Evolutionary conservation across 1,139 yeast genomes (phyloP), one percentile per base, ranked within the genome.

Genomic region (Citeromyces siamensis): DNA sequence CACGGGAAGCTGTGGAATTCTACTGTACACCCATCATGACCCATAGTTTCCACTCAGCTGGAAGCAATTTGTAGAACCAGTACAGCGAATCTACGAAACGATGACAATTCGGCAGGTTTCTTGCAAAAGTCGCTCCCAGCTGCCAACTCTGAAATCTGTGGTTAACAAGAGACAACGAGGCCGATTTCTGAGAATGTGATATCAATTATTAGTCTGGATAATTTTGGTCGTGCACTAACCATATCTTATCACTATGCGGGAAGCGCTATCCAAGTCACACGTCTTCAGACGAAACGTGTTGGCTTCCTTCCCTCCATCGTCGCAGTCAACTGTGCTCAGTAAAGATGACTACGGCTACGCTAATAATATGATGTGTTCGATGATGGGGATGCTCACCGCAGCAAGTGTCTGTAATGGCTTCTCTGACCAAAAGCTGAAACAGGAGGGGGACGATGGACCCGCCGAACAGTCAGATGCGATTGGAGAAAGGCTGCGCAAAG

Each of bases 351-450:
- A n/a, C n/a, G n/a, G n/a, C n/a, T n/a, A n/a, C 10, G 6, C 28
- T 5, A 23, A 23, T 14, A 12, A 23, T 12, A 23, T 23, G 28
- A 23, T 23, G 28, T 23, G 28, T 8, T 65, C 71, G 33, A 62
- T 72, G 45, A 71, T 70, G 1, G 66, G 68, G 2, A 46, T 71
- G 37, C 50, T 72, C 34, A 67, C 77, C 1, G 61, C 75, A 0
- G 73, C 77, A 0, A 65, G 71, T 42, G 62, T 70, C 38, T 69
- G 64, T 47, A 68, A 69, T 10, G 44, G 26, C 9, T 35, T 21
- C 8, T 32, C 34, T 3, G 26, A 32, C 3, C 21, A 20, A 18
- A 19, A 9, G 3, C 13, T 16, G 8, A 23, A 14, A 10, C 4
- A 26, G 3, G 28, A 8, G 13, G 28, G 13, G 8, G 13, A 12